A percentile compares a stretch with the other conserved stretches of the same genome.
Conservation (phyloP, 2,329 filamentous ascomycete species). For the Colletotrichum neosansevieriae region DNA sequence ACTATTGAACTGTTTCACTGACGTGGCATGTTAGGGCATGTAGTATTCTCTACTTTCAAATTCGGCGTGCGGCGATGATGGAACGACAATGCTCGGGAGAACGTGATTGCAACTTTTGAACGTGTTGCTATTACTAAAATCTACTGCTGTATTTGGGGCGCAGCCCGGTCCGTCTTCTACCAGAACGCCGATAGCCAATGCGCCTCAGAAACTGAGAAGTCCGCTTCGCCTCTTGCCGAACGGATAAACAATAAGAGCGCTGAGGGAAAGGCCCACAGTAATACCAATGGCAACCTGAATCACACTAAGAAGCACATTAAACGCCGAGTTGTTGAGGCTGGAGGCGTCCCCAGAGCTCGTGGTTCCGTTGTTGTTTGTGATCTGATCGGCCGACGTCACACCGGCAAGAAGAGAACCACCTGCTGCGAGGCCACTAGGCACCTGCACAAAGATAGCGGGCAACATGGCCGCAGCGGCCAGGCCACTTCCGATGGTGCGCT, state of each 20-base stretch:
- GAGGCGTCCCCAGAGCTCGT: slow-evolving; percentile 43
- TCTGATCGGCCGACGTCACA: slow-evolving; percentile 66
- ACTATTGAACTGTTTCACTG: no score
- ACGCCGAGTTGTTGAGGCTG: slow-evolving; percentile 57
- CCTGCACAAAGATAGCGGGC: slow-evolving; percentile 84
- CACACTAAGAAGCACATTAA: slow-evolving; percentile 68
- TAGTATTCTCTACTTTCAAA: no score
- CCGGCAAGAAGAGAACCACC: slow-evolving; percentile 70
- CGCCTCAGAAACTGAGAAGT: slow-evolving; percentile 56
- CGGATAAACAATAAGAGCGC: slow-evolving; percentile 67
- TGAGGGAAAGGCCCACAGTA: slow-evolving; percentile 70
- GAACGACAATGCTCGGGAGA: no score
- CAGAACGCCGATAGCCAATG: no score
- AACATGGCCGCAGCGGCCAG: slow-evolving; percentile 88
- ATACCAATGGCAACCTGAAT: slow-evolving; percentile 73
- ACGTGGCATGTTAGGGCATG: no score
- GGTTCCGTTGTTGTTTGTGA: slow-evolving; percentile 58
- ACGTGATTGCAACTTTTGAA: no score
- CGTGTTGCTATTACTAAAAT: no score
- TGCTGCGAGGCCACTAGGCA: slow-evolving; percentile 72
- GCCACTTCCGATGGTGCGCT: slow-evolving; percentile 72
- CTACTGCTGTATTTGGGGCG: no score
- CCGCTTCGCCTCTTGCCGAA: slow-evolving; percentile 70
- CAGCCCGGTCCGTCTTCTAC: no score
- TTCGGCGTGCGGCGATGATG: no score